A percentile compares a stretch with the other conserved stretches of the same genome.
These are phyloP conservation scores for Phytophthora macrochlamydospora DNA, from an alignment of 352 stramenopile species.

Conservation along the genomic window DNA sequence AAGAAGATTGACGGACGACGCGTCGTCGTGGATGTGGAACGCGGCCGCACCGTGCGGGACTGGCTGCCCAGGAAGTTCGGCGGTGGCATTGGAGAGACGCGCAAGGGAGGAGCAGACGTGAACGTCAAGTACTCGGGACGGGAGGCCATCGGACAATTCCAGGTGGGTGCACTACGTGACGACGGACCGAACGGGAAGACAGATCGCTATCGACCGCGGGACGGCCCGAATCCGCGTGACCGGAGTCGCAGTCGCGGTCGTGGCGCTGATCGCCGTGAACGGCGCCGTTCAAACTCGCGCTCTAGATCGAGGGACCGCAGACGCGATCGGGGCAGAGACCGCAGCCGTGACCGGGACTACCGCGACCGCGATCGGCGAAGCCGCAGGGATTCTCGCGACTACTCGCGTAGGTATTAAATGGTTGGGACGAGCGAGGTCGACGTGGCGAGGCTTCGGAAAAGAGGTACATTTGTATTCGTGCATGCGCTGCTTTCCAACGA, in stretches of 20 bases:
- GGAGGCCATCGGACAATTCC: slow-evolving; percentile 45
- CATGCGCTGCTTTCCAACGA: background rate
- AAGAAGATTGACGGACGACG: slow-evolving; percentile 96
- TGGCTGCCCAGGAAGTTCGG: slow-evolving; percentile 96
- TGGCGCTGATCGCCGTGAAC: slow-evolving; percentile 24
- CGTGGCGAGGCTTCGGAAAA: background rate
- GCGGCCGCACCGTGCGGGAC: slow-evolving; percentile 96
- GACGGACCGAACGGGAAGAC: slow-evolving; percentile 25
- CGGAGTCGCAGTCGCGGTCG: slow-evolving; percentile 43
- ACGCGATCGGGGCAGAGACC: slow-evolving; percentile 34
- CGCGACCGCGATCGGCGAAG: slow-evolving; percentile 48
- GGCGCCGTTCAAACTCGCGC: slow-evolving; percentile 42
- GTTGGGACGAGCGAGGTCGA: background rate
- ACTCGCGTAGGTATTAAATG: slow-evolving; percentile 42
- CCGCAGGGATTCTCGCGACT: slow-evolving; percentile 57
- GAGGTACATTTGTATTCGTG: background rate
- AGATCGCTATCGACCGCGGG: slow-evolving; percentile 39
- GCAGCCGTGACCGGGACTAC: slow-evolving; percentile 28
- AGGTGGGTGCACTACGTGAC: slow-evolving; percentile 39
- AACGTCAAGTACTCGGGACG: slow-evolving; percentile 89
- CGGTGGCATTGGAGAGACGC: slow-evolving; percentile 92
- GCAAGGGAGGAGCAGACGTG: slow-evolving; percentile 75
- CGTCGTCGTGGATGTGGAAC: slow-evolving; percentile 98
- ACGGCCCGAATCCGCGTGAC: slow-evolving; percentile 26
- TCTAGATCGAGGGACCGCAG: slow-evolving; percentile 37